These are phyloP conservation scores for Scolecobasidium constrictum DNA, from an alignment of 2,329 filamentous ascomycete species.

Conservation along the genomic window DNA sequence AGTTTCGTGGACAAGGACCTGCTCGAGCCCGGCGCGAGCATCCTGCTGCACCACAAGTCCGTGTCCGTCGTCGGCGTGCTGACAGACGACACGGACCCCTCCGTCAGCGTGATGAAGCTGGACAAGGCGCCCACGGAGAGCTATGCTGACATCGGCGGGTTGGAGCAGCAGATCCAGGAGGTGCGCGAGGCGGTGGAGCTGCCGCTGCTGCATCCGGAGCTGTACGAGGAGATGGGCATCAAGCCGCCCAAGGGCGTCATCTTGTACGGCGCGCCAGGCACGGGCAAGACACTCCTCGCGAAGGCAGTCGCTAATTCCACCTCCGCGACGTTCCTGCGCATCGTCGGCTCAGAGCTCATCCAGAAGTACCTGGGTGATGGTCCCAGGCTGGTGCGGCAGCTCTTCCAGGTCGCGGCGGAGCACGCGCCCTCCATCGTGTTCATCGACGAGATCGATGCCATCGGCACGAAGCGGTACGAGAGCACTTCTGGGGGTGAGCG, in stretches of 20 bases:
- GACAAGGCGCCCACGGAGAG: constrained; percentile 98
- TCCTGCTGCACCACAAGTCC: constrained; percentile 92
- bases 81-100: constrained; percentile 88
- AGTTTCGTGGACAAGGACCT: constrained; percentile 99
- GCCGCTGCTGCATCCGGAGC: constrained; percentile 84
- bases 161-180: constrained; percentile 94
- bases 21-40: constrained; percentile 88
- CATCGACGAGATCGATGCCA: constrained; percentile 98
- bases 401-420: constrained; percentile 92
- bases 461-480: constrained; percentile 97
- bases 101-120: constrained; percentile 98
- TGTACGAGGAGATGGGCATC: constrained; percentile 99
- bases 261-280: constrained; percentile 92
- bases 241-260: constrained; percentile 99
- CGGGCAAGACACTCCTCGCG: constrained; percentile 88
- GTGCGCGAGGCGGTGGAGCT: constrained; percentile 95
- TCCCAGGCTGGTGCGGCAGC: constrained; percentile 84
- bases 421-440: constrained; percentile 96
- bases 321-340: constrained; percentile 95
- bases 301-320: constrained; percentile 98
- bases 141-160: constrained; percentile 94
- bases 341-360: constrained; percentile 93
- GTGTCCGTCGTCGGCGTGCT: constrained; percentile 96
- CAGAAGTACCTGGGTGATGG: constrained; percentile 98
- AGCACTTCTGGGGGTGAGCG: constrained; percentile 94